A percentile compares a stretch with the other conserved stretches of the same genome.
These are phyloP conservation scores for Trichosporon coremiiforme DNA, from an alignment of 1,284 basidiomycete genomes.

Conservation along the genomic window DNA sequence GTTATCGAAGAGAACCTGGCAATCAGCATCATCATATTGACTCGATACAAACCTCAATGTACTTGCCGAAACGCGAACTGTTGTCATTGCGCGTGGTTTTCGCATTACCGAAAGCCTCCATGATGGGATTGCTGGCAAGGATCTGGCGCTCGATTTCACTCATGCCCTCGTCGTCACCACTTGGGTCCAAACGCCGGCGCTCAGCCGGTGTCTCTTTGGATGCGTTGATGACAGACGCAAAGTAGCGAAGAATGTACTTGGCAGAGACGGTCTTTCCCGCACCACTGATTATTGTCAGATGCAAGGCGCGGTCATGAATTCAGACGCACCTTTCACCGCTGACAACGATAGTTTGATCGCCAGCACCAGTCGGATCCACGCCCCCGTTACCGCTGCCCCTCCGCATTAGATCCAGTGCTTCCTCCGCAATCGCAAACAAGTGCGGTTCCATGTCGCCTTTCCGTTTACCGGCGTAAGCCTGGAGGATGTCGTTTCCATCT, in stretches of 20 bases:
- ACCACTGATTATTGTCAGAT: conserved; percentile 66
- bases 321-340: conserved; percentile 88
- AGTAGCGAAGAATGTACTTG: conserved; percentile 99
- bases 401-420: conserved; percentile 96
- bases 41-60: conserved; percentile 77
- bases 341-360: conserved; percentile 97
- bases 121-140: conserved; percentile 95
- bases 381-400: conserved; percentile 57
- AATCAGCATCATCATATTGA: not conserved
- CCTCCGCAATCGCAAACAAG: conserved; percentile 97
- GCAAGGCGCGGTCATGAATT: not conserved
- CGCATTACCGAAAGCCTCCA: conserved; percentile 99
- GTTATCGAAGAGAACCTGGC: conserved; percentile 86
- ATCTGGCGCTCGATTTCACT: conserved; percentile 97
- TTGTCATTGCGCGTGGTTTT: conserved; percentile 99
- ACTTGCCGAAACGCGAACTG: conserved; percentile 98
- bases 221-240: conserved; percentile 93
- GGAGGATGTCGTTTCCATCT: conserved; percentile 92
- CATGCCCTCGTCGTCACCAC: conserved; percentile 59
- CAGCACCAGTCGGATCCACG: conserved; percentile 68
- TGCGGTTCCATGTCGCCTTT: conserved; percentile 97
- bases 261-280: conserved; percentile 99
- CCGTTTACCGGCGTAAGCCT: conserved; percentile 89
- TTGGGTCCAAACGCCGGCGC: conserved; percentile 33
- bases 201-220: conserved; percentile 58